Base-by-base conservation (phyloP, 192 early-diverging fungal genomes). In the Linderina pennispora region DNA sequence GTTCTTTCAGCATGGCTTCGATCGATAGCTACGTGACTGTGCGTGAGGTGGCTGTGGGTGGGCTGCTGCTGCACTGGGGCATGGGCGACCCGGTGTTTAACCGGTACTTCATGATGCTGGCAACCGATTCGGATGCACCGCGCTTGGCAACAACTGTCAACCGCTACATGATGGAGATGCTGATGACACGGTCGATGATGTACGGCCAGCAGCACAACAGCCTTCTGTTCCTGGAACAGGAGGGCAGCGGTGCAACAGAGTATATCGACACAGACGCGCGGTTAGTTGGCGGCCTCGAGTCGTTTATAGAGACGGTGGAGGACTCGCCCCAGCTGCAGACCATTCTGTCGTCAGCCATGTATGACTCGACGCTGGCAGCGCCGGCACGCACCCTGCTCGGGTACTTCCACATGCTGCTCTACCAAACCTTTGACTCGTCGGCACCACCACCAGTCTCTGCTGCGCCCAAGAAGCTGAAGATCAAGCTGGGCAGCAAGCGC, bases 21-120 rank as follows among this genome's bases (percentile, higher is more conserved):
- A 78, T 81, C 31, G 85, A 85, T 1, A 85, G 90, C 36, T 92
- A 83, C 48, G 36, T 77, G 9, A 53, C 66, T 3, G 79, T 95
- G 26, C 81, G 94, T 13, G 47, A 87, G 33, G 58, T 65, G 3
- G 88, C 89, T 0, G 75, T 93, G 22, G 87, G 89, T 23, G 79
- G 80, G 5, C 55, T 98, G 21, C 47, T 95, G 23, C 31, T 92
- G 36, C 70, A 94, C 42, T 80, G 80, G 46, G 84, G 82, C 0
- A 53, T 92, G 14, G 65, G 72, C 37, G 49, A 57, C 26, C 54
- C 59, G 15, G 40, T 51, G 3, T 52, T 66, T 1, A 60, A 74
- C 10, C 50, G 35, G 17, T 55, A 56, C 26, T 52, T 61, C 34
- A 40, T 43, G 6, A 52, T 43, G 4, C 17, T 67, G 44, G 58